These are phyloP conservation scores for Zygosaccharomyces sapae DNA, from an alignment of 1,139 yeast genomes.

Conservation along the genomic window DNA sequence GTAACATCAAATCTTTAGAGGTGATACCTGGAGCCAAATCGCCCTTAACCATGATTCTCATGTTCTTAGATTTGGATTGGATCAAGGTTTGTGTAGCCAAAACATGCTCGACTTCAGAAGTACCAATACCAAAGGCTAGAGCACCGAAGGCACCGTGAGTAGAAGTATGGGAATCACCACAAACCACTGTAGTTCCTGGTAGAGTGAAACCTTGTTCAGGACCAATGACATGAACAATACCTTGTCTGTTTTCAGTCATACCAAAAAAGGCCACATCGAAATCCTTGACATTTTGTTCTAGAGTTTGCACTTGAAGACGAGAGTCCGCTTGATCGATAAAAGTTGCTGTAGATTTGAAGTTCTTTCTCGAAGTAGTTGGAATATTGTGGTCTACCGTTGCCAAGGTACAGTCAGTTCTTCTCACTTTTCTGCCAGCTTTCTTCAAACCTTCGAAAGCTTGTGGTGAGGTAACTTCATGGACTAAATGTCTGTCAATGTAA, in stretches of 20 bases:
- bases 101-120: slow-evolving; percentile 98
- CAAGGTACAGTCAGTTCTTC: slow-evolving; percentile 91
- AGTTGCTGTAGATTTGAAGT: slow-evolving; percentile 68
- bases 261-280: slow-evolving; percentile 91
- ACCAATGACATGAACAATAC: slow-evolving; percentile 96
- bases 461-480: slow-evolving; percentile 97
- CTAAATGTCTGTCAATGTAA: slow-evolving; percentile 93
- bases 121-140: slow-evolving; percentile 98
- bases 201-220: slow-evolving; percentile 98
- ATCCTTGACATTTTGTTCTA: slow-evolving; percentile 86
- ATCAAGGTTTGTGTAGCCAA: slow-evolving; percentile 94
- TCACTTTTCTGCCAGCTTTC: slow-evolving; percentile 80
- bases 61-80: slow-evolving; percentile 91
- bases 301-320: slow-evolving; percentile 82
- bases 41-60: slow-evolving; percentile 85
- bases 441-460: slow-evolving; percentile 95
- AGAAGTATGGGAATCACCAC: slow-evolving; percentile 98
- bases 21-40: slow-evolving; percentile 83
- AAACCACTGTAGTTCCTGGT: slow-evolving; percentile 97
- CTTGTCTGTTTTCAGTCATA: slow-evolving; percentile 90
- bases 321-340: slow-evolving; percentile 91
- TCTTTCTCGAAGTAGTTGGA: slow-evolving; percentile 80
- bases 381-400: slow-evolving; percentile 98
- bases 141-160: slow-evolving; percentile 99
- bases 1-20: slow-evolving; percentile 89